Percentiles rank a stretch among this genome's conserved stretches.
phyloP scores from a whole-genome alignment of 2,329 filamentous ascomycete species.

The Fusarium nematophilum region DNA sequence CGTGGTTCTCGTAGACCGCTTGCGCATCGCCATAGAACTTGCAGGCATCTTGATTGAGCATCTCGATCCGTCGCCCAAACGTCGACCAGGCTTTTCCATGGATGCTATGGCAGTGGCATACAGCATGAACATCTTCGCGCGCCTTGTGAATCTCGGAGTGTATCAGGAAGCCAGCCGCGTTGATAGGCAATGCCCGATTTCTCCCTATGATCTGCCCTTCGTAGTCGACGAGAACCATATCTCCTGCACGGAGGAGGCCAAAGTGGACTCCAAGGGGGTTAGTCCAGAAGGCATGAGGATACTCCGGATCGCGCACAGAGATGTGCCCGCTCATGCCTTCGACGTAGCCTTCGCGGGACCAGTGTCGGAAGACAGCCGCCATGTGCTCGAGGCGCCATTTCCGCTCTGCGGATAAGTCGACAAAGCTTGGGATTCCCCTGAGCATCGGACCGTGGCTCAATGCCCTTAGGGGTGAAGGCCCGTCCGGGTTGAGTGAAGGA shows the following conservation, averaged over 20 bases:
- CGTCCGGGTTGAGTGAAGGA: too few species aligned
- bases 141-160: constrained; percentile 74
- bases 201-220: constrained; percentile 72
- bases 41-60: constrained; percentile 74
- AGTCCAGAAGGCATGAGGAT: constrained; percentile 71
- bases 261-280: constrained; percentile 76
- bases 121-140: constrained; percentile 71
- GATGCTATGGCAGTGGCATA: constrained; percentile 74
- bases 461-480: too few species aligned
- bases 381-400: constrained; percentile 66
- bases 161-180: constrained; percentile 77
- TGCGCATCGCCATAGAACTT: constrained; percentile 72
- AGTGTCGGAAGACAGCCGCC: constrained; percentile 75
- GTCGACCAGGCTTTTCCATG: constrained; percentile 75
- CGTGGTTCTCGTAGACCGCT: constrained; percentile 70
- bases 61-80: constrained; percentile 73
- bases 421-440: too few species aligned
- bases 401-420: too few species aligned
- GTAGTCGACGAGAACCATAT: constrained; percentile 75
- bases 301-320: constrained; percentile 71
- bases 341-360: constrained; percentile 72
- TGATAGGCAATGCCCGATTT: constrained; percentile 68
- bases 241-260: constrained; percentile 71
- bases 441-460: too few species aligned
- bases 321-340: constrained; percentile 79